A percentile compares a stretch with the other conserved stretches of the same genome.
Evolutionary conservation across 2,329 filamentous ascomycete genomes (phyloP).

Genomic region (Aspergillus costaricaensis): DNA sequence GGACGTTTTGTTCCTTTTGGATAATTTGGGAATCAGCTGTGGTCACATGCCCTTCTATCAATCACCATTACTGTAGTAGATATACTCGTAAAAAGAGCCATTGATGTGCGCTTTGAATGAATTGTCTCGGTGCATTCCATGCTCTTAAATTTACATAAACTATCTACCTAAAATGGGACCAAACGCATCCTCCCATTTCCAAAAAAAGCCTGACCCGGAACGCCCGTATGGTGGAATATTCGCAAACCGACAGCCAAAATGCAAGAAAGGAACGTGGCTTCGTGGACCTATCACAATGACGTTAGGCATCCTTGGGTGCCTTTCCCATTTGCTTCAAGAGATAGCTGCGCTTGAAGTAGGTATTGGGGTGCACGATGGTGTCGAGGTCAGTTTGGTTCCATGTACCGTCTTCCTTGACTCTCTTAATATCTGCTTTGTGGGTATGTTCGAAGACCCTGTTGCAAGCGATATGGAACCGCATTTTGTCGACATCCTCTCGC

Average conservation of each 20-base stretch:
- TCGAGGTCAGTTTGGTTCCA: constrained; percentile 78
- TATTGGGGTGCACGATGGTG: constrained; percentile 95
- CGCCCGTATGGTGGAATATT: constrained; percentile 16
- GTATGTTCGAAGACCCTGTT: constrained; percentile 91
- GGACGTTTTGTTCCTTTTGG: constrained; percentile 62
- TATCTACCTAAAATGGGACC: constrained; percentile 6
- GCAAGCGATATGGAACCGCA: constrained; percentile 91
- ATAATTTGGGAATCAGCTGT: constrained; percentile 72
- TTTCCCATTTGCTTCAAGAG: constrained; percentile 76
- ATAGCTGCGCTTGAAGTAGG: constrained; percentile 95
- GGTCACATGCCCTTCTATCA: constrained; percentile 53
- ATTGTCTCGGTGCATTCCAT: neutral
- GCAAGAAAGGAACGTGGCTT: constrained; percentile 41
- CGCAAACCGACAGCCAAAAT: constrained; percentile 19
- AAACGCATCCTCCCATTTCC: constrained; percentile 7
- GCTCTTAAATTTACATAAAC: constrained; percentile 13
- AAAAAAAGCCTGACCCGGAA: constrained; percentile 13
- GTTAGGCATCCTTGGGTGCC: constrained; percentile 48
- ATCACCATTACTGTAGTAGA: neutral
- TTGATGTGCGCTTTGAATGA: neutral
- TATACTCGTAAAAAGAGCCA: neutral
- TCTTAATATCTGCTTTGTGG: constrained; percentile 76
- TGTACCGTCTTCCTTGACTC: constrained; percentile 71
- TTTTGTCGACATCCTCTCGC: constrained; percentile 83
- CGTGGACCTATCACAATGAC: constrained; percentile 47